Evolutionary conservation across 345 rosid genomes (phyloP).

Genomic region (Pseudoturritis turrita): DNA sequence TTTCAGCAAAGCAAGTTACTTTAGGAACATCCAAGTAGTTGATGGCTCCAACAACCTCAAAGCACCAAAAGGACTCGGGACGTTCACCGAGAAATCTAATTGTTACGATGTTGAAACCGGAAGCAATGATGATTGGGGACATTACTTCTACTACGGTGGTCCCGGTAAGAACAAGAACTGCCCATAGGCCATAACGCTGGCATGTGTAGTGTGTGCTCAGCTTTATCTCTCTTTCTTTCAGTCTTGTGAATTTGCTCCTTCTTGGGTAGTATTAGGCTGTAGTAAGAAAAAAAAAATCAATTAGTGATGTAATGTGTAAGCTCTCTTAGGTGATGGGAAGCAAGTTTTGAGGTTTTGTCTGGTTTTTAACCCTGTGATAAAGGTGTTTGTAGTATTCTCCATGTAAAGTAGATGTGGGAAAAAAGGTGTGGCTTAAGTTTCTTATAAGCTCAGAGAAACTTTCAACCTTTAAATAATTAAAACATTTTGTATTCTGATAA

Average conservation of each 20-base stretch:
- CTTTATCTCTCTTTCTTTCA: not conserved
- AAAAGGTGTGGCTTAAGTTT: conserved; percentile 7
- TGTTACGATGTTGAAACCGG: conserved; percentile 96
- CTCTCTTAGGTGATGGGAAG: conserved; percentile 4
- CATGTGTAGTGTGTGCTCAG: not conserved
- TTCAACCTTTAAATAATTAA: not conserved
- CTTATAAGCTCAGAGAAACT: conserved; percentile 22
- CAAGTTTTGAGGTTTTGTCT: conserved; percentile 22
- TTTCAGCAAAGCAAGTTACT: conserved; percentile 83
- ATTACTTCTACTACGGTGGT: conserved; percentile 95
- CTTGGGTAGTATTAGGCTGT: conserved; percentile 11
- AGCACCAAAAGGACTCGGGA: conserved; percentile 76
- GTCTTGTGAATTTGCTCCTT: not conserved
- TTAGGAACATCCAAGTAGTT: conserved; percentile 86
- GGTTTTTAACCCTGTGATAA: conserved; percentile 1
- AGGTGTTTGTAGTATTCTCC: conserved; percentile 8
- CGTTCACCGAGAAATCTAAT: conserved; percentile 87
- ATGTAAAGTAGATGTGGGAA: conserved; percentile 15
- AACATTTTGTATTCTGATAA: not conserved
- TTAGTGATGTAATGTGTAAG: not conserved
- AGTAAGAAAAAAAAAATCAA: not conserved
- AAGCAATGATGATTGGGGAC: conserved; percentile 94
- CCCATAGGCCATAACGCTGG: conserved; percentile 47
- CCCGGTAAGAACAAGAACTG: conserved; percentile 90
- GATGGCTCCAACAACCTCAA: conserved; percentile 90